phyloP scores from a whole-genome alignment of 1,139 yeast species.

The Nematodospora anomalae region DNA sequence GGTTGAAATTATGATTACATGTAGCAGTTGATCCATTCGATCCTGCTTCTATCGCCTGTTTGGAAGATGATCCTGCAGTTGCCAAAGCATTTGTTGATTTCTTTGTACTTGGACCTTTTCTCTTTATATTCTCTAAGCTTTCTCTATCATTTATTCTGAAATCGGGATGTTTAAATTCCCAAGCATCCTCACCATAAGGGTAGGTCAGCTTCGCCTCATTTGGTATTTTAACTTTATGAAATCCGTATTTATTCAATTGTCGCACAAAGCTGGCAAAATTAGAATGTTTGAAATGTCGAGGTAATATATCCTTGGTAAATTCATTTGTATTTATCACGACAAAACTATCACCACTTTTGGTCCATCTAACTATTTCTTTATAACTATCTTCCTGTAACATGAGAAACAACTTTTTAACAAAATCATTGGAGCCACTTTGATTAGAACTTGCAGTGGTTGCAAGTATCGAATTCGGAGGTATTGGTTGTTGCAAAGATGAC shows the following conservation, averaged over 20 bases:
- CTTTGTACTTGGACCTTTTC: constrained; percentile 72
- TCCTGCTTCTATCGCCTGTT: constrained; percentile 4
- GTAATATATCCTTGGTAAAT: constrained; percentile 81
- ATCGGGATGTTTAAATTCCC: constrained; percentile 95
- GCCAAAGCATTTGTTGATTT: constrained; percentile 15
- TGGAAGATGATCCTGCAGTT: constrained; percentile 1
- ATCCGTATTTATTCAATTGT: constrained; percentile 92
- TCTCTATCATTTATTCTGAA: constrained; percentile 71
- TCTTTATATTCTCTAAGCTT: constrained; percentile 72
- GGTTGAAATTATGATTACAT: constrained; percentile 14
- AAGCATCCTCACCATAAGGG: constrained; percentile 76
- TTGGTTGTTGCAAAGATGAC: constrained; percentile 9
- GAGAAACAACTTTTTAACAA: constrained; percentile 71
- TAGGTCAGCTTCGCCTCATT: constrained; percentile 51
- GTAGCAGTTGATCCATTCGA: constrained; percentile 4
- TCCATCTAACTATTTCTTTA: constrained; percentile 79
- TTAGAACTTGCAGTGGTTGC: constrained; percentile 27
- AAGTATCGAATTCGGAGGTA: constrained; percentile 13
- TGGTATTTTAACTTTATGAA: constrained; percentile 82
- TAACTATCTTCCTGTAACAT: constrained; percentile 84
- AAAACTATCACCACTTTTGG: constrained; percentile 77
- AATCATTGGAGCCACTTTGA: constrained; percentile 62
- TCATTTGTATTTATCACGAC: constrained; percentile 87
- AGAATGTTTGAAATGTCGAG: constrained; percentile 88
- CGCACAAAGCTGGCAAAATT: constrained; percentile 94